These are phyloP conservation scores for Nakaseomyces delphensis DNA, from an alignment of 1,139 yeast species.

Conservation along the genomic window DNA sequence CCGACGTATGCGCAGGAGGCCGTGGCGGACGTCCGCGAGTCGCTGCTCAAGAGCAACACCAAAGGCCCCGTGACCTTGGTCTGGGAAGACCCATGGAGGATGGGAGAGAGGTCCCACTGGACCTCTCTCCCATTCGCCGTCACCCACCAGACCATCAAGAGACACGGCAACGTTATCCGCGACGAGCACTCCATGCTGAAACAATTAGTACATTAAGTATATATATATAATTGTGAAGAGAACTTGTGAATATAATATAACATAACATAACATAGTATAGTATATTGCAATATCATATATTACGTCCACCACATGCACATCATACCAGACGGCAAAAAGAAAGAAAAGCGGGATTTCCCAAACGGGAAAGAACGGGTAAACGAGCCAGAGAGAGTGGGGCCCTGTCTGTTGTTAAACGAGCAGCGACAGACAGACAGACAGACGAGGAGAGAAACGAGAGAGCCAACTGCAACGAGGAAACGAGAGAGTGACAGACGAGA, in stretches of 20 bases:
- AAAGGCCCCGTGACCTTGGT: conserved; percentile 33
- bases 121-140: conserved; percentile 19
- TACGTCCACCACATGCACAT: too few species aligned
- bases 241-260: background rate
- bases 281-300: background rate
- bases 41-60: conserved; percentile 46
- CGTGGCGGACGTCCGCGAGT: conserved; percentile 74
- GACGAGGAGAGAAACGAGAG: background rate
- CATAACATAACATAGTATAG: background rate
- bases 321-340: too few species aligned
- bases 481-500: background rate
- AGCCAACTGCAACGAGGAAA: background rate
- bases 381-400: too few species aligned
- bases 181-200: conserved; percentile 25
- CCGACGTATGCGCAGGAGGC: conserved; percentile 91
- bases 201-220: background rate
- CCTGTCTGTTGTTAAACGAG: too few species aligned
- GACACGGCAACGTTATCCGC: conserved; percentile 24
- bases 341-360: background rate
- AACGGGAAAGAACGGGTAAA: conserved; percentile 1
- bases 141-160: conserved; percentile 21
- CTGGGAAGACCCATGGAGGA: conserved; percentile 86
- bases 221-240: too few species aligned
- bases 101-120: conserved; percentile 47
- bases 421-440: background rate